These are phyloP conservation scores for Ceratocystis huliohia DNA, from an alignment of 2,329 filamentous ascomycete species.

Conservation along the genomic window DNA sequence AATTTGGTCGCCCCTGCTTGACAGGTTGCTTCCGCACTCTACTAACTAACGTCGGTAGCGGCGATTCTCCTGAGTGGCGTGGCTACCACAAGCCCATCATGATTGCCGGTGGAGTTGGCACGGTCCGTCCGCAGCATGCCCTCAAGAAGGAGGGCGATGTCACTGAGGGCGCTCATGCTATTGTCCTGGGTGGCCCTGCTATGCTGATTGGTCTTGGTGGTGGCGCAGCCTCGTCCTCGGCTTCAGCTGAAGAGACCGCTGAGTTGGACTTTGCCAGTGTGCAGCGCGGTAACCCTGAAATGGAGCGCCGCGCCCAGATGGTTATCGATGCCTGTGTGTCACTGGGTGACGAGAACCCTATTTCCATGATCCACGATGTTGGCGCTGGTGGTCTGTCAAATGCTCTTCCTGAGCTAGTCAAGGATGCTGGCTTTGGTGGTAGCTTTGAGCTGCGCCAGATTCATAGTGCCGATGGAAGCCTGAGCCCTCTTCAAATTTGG, in stretches of 20 bases:
- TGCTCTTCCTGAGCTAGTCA: constrained; percentile 70
- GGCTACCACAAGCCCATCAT: constrained; percentile 98
- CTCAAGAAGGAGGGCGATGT: constrained; percentile 72
- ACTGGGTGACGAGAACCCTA: constrained; percentile 73
- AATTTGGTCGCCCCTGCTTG: constrained; percentile 83
- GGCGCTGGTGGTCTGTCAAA: constrained; percentile 70
- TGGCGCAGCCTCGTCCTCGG: constrained; percentile 83
- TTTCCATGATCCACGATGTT: constrained; percentile 95
- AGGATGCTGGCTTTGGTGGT: constrained; percentile 82
- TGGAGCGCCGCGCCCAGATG: constrained; percentile 90
- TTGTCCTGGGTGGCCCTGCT: constrained; percentile 87
- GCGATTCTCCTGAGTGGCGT: constrained; percentile 51
- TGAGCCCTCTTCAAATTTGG: constrained; percentile 96
- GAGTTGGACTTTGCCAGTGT: constrained; percentile 96
- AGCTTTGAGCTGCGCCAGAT: constrained; percentile 90
- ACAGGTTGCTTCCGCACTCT: constrained; percentile 87
- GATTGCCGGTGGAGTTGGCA: constrained; percentile 92
- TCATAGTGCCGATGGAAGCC: constrained; percentile 75
- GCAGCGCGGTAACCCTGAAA: constrained; percentile 91
- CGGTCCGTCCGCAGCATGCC: constrained; percentile 79
- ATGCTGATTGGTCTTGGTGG: constrained; percentile 90
- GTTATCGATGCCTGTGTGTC: constrained; percentile 91
- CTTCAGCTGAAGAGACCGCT: constrained; percentile 75
- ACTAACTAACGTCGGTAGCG: constrained; percentile 51
- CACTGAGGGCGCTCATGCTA: constrained; percentile 72